Percentiles rank a stretch among this genome's conserved stretches.
Conservation (phyloP, 352 stramenopile genomes). For the Phytophthora pistaciae region DNA sequence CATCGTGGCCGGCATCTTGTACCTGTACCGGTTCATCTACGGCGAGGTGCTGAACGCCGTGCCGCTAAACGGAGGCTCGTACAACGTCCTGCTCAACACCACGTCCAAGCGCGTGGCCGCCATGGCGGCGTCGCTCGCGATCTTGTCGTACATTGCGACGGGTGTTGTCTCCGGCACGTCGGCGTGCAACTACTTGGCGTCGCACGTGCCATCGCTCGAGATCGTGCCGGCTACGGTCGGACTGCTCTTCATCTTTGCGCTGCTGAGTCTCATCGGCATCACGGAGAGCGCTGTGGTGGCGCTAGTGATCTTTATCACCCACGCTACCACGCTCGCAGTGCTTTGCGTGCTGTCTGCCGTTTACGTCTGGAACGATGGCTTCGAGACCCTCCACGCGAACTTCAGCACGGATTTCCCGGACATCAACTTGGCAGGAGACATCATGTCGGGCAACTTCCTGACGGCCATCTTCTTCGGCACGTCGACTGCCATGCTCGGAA, state of each 20-base stretch:
- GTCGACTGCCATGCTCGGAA: conserved; percentile 95
- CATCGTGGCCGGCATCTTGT: conserved; percentile 91
- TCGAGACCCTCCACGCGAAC: conserved; percentile 84
- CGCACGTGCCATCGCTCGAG: conserved; percentile 74
- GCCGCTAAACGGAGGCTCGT: conserved; percentile 95
- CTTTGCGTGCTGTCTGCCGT: conserved; percentile 84
- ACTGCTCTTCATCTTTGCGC: conserved; percentile 93
- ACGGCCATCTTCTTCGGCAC: conserved; percentile 94
- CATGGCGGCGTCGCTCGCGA: conserved; percentile 93
- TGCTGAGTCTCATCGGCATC: conserved; percentile 93
- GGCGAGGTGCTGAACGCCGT: conserved; percentile 94
- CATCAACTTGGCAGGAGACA: conserved; percentile 88
- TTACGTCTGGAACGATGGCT: conserved; percentile 86
- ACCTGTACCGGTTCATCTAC: conserved; percentile 95
- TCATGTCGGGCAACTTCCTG: conserved; percentile 81
- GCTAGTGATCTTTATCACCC: conserved; percentile 92
- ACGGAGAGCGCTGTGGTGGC: conserved; percentile 93
- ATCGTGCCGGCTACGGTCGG: conserved; percentile 84
- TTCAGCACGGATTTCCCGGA: conserved; percentile 87
- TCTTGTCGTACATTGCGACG: conserved; percentile 97
- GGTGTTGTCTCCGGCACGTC: conserved; percentile 91
- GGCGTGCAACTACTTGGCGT: conserved; percentile 88
- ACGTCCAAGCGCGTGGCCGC: conserved; percentile 94
- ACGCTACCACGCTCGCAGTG: conserved; percentile 86
- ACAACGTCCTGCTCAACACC: conserved; percentile 97